A percentile compares a stretch with the other conserved stretches of the same genome.
phyloP scores from a whole-genome alignment of 257 asterid genomes.

The Nicotiana tabacum region DNA sequence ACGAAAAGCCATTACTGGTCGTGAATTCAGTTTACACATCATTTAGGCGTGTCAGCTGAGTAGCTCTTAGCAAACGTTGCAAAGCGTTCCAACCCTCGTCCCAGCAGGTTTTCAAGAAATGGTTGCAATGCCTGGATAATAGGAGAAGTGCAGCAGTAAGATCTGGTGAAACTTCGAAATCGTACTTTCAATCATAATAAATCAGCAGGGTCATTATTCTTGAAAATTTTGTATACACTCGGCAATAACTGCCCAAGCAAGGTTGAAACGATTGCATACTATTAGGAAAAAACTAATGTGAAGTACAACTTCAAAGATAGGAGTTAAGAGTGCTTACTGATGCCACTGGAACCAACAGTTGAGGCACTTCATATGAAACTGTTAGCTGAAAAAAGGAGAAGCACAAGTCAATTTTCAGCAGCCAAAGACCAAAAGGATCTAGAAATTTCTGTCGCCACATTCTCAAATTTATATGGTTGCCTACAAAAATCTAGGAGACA shows the following conservation, averaged over 20 bases:
- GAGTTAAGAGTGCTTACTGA: conserved; percentile 52
- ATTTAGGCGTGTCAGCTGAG: conserved; percentile 42
- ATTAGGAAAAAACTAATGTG: neutral
- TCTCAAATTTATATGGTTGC: neutral
- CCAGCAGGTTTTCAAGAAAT: conserved; percentile 67
- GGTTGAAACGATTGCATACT: neutral
- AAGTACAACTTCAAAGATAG: neutral
- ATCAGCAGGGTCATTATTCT: neutral
- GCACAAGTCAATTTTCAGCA: neutral
- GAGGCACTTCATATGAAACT: conserved; percentile 93
- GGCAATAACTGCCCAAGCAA: neutral
- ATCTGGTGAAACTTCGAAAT: neutral
- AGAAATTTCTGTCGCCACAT: neutral
- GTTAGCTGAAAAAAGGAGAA: conserved; percentile 63
- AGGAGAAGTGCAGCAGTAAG: neutral
- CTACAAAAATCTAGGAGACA: neutral
- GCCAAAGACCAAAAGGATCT: neutral
- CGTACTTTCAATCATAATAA: neutral
- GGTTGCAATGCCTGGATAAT: conserved; percentile 71
- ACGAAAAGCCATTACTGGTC: neutral
- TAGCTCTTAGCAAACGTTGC: conserved; percentile 50
- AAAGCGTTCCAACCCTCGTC: conserved; percentile 56
- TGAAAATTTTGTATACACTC: neutral
- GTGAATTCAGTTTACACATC: conserved; percentile 12
- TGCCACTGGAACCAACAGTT: conserved; percentile 80